Base-by-base conservation (phyloP, 106 monocot species). In the Narthecium ossifragum region DNA sequence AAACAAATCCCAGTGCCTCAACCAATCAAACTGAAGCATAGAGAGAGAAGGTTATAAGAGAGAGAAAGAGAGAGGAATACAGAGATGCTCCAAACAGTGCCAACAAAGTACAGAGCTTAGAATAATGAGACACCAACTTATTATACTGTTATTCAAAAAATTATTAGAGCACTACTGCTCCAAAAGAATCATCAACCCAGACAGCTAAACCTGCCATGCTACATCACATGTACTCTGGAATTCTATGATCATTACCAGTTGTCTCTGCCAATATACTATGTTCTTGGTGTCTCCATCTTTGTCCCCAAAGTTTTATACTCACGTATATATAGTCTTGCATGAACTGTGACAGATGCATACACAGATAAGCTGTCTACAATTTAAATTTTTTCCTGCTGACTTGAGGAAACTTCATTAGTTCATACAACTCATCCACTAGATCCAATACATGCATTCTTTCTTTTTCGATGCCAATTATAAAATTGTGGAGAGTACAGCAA, bases 61-160 rank as follows among this genome's bases (percentile, higher is more conserved):
- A n/a, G n/a, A n/a, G n/a, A n/a, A n/a, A n/a, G n/a, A n/a, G n/a
- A n/a, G 60, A 49, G 62, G 62, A 45, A 50, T 46, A 22, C 28
- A 73, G 67, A 77, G 70, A 73, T 80, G 73, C 73, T 70, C 32
- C 61, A 53, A 54, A 74, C 61, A 57, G 56, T 74, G 74, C 74
- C 74, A 60, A 65, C 49, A 73, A 57, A 65, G 69, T 69, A 46
- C 41, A 63, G 65, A 39, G 55, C 55, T 58, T 70, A 70, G 61
- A 66, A 41, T 20, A 67, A 50, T 49, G 51, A 31, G 57, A 30
- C n/a, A n/a, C 60, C 72, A 53, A 62, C 55, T 68, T 46, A 27
- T 67, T 46, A 46, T 50, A 37, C 20, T 51, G 53, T 10, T 66
- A 73, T 47, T 56, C 34, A 33, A 51, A 41, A 72, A 52, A 37